phyloP scores from a whole-genome alignment of 2,329 filamentous ascomycete species.

The Ophiostoma tasmaniense region DNA sequence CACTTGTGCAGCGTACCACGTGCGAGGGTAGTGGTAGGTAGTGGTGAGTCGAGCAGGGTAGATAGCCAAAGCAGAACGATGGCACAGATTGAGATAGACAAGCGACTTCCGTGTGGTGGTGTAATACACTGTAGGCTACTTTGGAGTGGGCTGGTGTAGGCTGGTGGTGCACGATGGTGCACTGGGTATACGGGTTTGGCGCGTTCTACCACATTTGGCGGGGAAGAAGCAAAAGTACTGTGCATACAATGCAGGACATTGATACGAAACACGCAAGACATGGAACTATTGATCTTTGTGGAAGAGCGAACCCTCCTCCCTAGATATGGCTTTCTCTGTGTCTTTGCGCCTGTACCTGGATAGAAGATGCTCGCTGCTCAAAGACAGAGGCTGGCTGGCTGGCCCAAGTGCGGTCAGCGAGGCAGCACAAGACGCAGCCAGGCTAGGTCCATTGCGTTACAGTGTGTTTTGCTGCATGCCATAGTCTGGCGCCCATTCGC shows the following conservation, averaged over 20 bases:
- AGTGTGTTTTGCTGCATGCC: background rate
- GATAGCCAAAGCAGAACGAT: background rate
- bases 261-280: background rate
- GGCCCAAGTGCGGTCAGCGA: background rate
- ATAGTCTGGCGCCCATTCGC: background rate
- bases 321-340: background rate
- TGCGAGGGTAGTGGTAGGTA: background rate
- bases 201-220: background rate
- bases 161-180: background rate
- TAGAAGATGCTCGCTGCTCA: background rate
- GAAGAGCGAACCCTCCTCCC: background rate
- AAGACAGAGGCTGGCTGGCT: background rate
- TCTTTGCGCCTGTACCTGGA: background rate
- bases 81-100: background rate
- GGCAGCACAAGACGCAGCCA: background rate
- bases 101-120: background rate
- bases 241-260: conserved; percentile 1
- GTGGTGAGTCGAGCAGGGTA: background rate
- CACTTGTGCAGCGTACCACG: conserved; percentile 12
- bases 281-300: background rate
- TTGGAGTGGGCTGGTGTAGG: background rate
- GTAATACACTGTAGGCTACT: background rate
- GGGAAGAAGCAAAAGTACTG: background rate
- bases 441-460: background rate
- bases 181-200: background rate